These are phyloP conservation scores for Astragalus glycyphyllos DNA, from an alignment of 306 rosid species.

Conservation along the genomic window DNA sequence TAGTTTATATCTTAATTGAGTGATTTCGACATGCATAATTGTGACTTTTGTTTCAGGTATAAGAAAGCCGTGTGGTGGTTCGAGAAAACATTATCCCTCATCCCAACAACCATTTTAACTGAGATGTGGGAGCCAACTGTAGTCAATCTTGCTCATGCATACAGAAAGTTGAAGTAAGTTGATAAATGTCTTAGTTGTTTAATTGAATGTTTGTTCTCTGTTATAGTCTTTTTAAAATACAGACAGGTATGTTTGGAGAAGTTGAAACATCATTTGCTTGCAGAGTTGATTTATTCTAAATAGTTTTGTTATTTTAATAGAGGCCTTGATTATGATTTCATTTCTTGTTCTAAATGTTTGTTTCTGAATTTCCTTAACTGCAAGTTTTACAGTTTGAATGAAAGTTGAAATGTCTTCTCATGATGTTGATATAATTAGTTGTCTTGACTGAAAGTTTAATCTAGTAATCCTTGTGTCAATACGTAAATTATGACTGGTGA, in stretches of 20 bases:
- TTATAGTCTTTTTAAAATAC: conserved; percentile 11
- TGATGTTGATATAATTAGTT: conserved; percentile 11
- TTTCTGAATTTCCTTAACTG: conserved; percentile 28
- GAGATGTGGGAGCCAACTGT: conserved; percentile 97
- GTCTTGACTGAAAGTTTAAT: background rate
- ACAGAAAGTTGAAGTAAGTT: conserved; percentile 87
- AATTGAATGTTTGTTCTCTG: conserved; percentile 4
- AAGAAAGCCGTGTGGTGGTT: conserved; percentile 84
- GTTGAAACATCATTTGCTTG: conserved; percentile 29
- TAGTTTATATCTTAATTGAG: background rate
- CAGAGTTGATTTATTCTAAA: conserved; percentile 6
- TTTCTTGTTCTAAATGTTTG: conserved; percentile 10
- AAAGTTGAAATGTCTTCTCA: conserved; percentile 15
- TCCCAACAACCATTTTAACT: conserved; percentile 78
- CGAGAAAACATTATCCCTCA: conserved; percentile 82
- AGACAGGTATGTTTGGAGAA: background rate
- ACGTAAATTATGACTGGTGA: conserved; percentile 14
- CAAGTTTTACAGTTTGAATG: background rate
- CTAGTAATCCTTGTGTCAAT: conserved; percentile 20
- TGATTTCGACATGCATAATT: conserved; percentile 39
- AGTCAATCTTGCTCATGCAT: conserved; percentile 92
- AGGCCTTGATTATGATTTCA: background rate
- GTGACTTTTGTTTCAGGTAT: conserved; percentile 65
- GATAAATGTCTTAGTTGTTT: conserved; percentile 29
- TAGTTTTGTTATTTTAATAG: conserved; percentile 25